Percentiles rank a stretch among this genome's conserved stretches.
These are phyloP conservation scores for Coemansia furcata DNA, from an alignment of 192 early-diverging fungal genomes.

Conservation along the genomic window DNA sequence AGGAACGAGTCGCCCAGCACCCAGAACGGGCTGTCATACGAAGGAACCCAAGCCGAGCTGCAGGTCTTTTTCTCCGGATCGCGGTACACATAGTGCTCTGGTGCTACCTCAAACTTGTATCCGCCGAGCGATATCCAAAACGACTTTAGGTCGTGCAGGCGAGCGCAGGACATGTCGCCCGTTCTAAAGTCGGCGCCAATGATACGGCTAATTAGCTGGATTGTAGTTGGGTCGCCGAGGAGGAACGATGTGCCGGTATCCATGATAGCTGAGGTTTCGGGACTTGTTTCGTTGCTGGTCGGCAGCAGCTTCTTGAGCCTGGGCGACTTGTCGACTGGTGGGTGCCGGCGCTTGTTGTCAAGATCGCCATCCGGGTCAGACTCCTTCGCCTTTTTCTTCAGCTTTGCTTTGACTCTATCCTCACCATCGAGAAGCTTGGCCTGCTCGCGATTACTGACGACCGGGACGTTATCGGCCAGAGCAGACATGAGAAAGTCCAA, in stretches of 20 bases:
- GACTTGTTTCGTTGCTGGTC: conserved; percentile 4
- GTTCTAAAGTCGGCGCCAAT: conserved; percentile 52
- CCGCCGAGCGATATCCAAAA: conserved; percentile 49
- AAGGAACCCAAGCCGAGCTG: conserved; percentile 51
- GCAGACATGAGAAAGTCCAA: conserved; percentile 29
- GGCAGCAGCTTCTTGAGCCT: conserved; percentile 48
- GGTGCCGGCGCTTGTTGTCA: conserved; percentile 21
- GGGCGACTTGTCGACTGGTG: conserved; percentile 33
- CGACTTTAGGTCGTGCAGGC: conserved; percentile 40
- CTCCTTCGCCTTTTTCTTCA: conserved; percentile 28
- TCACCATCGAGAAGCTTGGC: conserved; percentile 9
- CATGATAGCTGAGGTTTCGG: conserved; percentile 50
- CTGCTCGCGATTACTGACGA: background rate
- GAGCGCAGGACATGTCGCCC: conserved; percentile 47
- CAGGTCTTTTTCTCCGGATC: conserved; percentile 45
- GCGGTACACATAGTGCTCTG: conserved; percentile 47
- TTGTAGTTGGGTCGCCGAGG: conserved; percentile 46
- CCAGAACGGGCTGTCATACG: conserved; percentile 53
- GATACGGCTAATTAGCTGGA: conserved; percentile 51
- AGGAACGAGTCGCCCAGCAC: conserved; percentile 53
- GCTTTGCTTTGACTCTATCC: conserved; percentile 19
- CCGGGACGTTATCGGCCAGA: conserved; percentile 13
- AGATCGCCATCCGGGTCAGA: conserved; percentile 28
- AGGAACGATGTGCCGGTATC: conserved; percentile 51
- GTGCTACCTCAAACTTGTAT: conserved; percentile 48